A percentile compares a stretch with the other conserved stretches of the same genome.
Evolutionary conservation across 106 monocot species (phyloP).

Genomic region (Allium cepa): DNA sequence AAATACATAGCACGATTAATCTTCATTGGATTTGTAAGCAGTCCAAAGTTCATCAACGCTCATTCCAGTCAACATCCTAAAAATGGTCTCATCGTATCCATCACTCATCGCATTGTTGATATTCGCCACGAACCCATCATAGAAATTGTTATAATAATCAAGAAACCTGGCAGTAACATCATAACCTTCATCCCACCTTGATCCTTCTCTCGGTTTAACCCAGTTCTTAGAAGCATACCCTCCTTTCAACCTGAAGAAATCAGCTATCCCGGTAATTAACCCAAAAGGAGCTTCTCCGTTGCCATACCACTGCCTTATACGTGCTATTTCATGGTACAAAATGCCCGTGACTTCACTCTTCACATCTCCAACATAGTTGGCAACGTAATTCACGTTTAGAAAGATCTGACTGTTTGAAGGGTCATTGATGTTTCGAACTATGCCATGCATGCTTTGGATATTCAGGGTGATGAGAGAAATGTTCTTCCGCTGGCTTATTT

Average conservation of each 20-base stretch:
- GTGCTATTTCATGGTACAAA: slow-evolving; percentile 4
- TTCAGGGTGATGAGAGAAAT: not conserved
- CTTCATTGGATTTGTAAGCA: not conserved
- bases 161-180: slow-evolving; percentile 6
- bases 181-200: slow-evolving; percentile 2
- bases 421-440: not conserved
- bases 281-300: not conserved
- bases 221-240: slow-evolving; percentile 1
- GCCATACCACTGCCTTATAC: slow-evolving; percentile 4
- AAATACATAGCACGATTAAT: too few species aligned
- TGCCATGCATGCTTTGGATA: not conserved
- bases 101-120: not conserved
- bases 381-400: slow-evolving; percentile 3
- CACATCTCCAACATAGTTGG: not conserved
- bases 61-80: not conserved
- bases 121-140: not conserved
- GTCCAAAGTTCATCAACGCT: not conserved
- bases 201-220: not conserved
- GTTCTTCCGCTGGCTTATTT: not conserved
- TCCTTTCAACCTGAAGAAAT: slow-evolving; percentile 4
- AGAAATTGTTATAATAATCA: not conserved
- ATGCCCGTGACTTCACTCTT: slow-evolving; percentile 3
- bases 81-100: not conserved
- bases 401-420: not conserved
- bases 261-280: not conserved